These are phyloP conservation scores for Martiniozyma abietophila DNA, from an alignment of 805 yeast species.

Conservation along the genomic window DNA sequence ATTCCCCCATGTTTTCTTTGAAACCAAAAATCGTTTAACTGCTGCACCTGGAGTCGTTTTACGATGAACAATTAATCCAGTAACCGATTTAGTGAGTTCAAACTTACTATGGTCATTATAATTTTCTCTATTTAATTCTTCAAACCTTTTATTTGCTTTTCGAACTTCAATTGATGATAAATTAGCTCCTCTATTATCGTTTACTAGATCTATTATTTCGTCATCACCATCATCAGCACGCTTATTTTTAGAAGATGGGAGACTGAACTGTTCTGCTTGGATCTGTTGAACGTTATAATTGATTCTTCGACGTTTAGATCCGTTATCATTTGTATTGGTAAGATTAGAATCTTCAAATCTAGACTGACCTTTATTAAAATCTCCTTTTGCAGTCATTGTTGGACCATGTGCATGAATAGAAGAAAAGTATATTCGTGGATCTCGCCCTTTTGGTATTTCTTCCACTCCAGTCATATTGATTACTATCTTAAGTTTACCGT, in stretches of 20 bases:
- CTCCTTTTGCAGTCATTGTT: background rate
- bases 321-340: conserved; percentile 5
- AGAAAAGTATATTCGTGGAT: conserved; percentile 20
- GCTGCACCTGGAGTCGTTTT: conserved; percentile 23
- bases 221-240: conserved; percentile 14
- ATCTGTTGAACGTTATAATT: conserved; percentile 27
- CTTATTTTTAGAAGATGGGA: conserved; percentile 5
- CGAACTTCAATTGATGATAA: conserved; percentile 24
- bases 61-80: conserved; percentile 13
- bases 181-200: conserved; percentile 3
- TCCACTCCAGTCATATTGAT: conserved; percentile 21
- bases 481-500: background rate
- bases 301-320: conserved; percentile 22
- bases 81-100: conserved; percentile 30
- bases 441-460: conserved; percentile 23
- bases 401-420: conserved; percentile 15
- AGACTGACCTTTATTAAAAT: background rate
- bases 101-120: conserved; percentile 30
- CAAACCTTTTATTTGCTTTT: conserved; percentile 30
- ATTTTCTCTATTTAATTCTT: conserved; percentile 35
- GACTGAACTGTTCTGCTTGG: conserved; percentile 21
- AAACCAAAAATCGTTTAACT: conserved; percentile 30
- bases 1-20: conserved; percentile 33
- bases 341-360: background rate
- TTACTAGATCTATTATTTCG: conserved; percentile 10